Percentiles rank a stretch among this genome's conserved stretches.
Evolutionary conservation across 164 flowering plant species (phyloP).

Genomic region (Echeveria elegans): DNA sequence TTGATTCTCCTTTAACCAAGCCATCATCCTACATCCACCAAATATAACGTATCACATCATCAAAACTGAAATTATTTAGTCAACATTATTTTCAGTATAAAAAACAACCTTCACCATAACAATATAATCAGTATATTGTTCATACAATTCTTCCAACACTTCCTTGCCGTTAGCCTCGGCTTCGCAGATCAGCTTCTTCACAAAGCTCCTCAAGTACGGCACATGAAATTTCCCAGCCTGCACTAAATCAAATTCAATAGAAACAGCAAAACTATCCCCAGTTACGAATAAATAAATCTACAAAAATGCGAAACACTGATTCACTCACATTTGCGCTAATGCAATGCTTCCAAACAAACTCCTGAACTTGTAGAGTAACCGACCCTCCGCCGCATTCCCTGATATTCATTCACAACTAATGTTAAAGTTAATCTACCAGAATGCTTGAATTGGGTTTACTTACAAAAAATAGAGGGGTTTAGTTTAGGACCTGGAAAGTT

Average conservation of each 20-base stretch:
- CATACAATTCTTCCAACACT: constrained; percentile 70
- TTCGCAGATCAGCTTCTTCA: constrained; percentile 69
- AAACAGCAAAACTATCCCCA: neutral
- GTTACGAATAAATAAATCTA: neutral
- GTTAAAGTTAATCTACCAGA: no score
- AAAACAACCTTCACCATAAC: constrained; percentile 45
- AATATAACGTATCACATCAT: neutral
- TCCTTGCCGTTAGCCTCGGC: constrained; percentile 45
- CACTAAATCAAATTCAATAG: neutral
- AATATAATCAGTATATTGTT: constrained; percentile 52
- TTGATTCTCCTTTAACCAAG: constrained; percentile 23
- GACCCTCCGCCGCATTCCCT: constrained; percentile 63
- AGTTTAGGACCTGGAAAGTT: constrained; percentile 41
- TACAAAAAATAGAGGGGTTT: neutral
- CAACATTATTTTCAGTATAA: neutral
- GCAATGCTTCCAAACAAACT: constrained; percentile 56
- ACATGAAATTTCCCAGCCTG: constrained; percentile 28
- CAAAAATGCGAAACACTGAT: neutral
- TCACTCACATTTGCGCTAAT: constrained; percentile 38
- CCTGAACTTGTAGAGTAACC: constrained; percentile 53
- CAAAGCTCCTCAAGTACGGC: constrained; percentile 48
- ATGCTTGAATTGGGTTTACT: neutral
- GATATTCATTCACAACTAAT: neutral
- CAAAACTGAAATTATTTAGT: neutral
- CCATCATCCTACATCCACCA: constrained; percentile 41